Conservation (phyloP, 257 asterid species). For the Lavandula angustifolia region DNA sequence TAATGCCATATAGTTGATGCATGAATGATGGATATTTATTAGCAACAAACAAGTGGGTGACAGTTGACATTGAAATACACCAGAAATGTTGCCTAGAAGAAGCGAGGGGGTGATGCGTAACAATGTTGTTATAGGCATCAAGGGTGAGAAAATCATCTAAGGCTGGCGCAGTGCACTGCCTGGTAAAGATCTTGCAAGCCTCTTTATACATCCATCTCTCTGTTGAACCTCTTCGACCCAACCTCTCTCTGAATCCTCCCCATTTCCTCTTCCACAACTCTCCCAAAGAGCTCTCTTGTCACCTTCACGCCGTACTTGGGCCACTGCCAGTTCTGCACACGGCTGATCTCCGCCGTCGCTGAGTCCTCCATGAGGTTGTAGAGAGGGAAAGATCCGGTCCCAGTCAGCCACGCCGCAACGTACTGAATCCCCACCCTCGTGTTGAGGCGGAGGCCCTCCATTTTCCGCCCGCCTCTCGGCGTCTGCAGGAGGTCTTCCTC, state of each 20-base stretch:
- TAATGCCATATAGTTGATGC: too few species aligned
- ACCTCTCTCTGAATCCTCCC: constrained; percentile 78
- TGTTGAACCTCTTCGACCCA: constrained; percentile 68
- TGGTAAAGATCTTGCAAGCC: constrained; percentile 73
- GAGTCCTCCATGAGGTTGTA: constrained; percentile 99
- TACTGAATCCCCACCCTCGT: constrained; percentile 90
- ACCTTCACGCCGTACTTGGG: constrained; percentile 77
- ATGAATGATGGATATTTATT: too few species aligned
- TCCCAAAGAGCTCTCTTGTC: constrained; percentile 64
- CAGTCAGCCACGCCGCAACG: constrained; percentile 88
- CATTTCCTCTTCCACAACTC: constrained; percentile 96
- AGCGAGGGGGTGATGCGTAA: constrained; percentile 56
- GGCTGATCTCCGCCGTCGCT: constrained; percentile 94
- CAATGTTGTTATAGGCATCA: constrained; percentile 79
- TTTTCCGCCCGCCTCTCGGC: constrained; percentile 72
- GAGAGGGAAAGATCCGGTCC: constrained; percentile 86
- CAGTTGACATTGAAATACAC: too few species aligned
- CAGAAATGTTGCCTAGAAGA: constrained; percentile 39
- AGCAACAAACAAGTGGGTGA: neutral
- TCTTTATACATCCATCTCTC: constrained; percentile 77
- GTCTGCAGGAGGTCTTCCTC: constrained; percentile 68
- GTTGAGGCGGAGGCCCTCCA: constrained; percentile 94
- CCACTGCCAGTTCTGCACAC: constrained; percentile 99
- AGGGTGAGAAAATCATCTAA: constrained; percentile 90
- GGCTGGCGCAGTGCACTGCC: constrained; percentile 62